These are phyloP conservation scores for Jamesozyma hellenica DNA, from an alignment of 805 yeast species.

Conservation along the genomic window DNA sequence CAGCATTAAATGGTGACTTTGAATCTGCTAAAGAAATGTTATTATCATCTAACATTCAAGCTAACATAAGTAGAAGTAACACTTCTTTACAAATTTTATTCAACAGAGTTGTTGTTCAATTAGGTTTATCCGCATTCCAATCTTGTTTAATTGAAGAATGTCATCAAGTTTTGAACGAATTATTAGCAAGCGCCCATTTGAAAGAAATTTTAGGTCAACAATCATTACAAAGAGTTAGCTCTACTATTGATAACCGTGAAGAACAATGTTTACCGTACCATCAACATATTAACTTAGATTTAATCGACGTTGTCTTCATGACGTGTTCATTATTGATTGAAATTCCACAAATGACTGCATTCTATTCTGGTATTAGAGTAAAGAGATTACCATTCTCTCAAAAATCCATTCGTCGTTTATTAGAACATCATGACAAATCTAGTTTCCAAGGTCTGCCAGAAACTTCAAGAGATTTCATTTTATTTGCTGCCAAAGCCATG, in stretches of 20 bases:
- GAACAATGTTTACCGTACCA: conserved; percentile 92
- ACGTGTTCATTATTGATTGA: conserved; percentile 84
- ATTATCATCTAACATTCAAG: conserved; percentile 75
- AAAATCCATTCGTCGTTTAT: conserved; percentile 81
- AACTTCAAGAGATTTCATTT: conserved; percentile 84
- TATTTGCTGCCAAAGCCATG: conserved; percentile 84
- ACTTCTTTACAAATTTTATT: conserved; percentile 80
- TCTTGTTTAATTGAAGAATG: conserved; percentile 76
- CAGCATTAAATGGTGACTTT: conserved; percentile 80
- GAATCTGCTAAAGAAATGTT: conserved; percentile 80
- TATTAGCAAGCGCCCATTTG: conserved; percentile 74
- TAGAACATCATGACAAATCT: conserved; percentile 89
- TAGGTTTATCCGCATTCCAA: conserved; percentile 93
- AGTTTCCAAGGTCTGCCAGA: conserved; percentile 97
- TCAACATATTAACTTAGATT: conserved; percentile 93
- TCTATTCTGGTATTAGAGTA: conserved; percentile 48
- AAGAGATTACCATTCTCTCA: conserved; percentile 47
- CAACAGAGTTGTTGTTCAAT: conserved; percentile 90
- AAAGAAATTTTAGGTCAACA: conserved; percentile 95
- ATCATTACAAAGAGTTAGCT: conserved; percentile 48
- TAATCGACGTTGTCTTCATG: conserved; percentile 86
- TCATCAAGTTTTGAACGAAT: conserved; percentile 78
- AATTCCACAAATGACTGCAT: conserved; percentile 80
- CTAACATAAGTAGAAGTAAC: conserved; percentile 64
- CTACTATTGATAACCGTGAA: conserved; percentile 23